Base-by-base conservation (phyloP, 371 early-diverging fungal genomes). In the Rhizomucor pusillus region DNA sequence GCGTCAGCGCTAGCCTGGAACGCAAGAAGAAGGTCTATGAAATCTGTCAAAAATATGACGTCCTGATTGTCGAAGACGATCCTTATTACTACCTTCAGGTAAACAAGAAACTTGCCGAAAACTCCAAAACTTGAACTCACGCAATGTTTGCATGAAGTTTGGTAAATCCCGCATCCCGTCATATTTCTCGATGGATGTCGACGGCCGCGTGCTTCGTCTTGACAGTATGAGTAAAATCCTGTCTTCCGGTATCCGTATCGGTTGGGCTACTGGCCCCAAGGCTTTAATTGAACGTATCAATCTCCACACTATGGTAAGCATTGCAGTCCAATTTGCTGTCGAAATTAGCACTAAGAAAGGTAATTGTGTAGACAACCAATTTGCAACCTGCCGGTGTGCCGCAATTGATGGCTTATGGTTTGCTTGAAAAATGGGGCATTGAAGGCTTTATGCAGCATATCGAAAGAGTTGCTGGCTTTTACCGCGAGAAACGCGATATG, bases 151-250 rank as follows among this genome's bases (percentile, higher is more conserved):
- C 24, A 11, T 41, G 16, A 41, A 67, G 62, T 69, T 69, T 50
- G 52, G 43, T 12, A 39, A 39, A 14, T 41, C 43, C 2, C 73
- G 79, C 10, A 60, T 73, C 0, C 83, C 87, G 0, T 84, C 84
- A 5, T 93, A 90, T 65, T 73, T 90, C 13, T 88, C 90, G 1
- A 65, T 93, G 67, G 92, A 92, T 73, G 67, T 60, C 0, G 90
- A 92, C 56, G 88, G 82, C 7, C 81, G 92, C 25, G 92, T 93
- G 0, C 65, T 93, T n/a, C 77, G 94, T 4, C 87, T 89, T 50
- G 94, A 93, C 56, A 88, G 87, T 39, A 81, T 91, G 69, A 85
- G 87, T 52, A 93, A 93, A 64, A 81, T 91, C 20, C 45, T 92
- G 47, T 85, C 89, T 0, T 80, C 89, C 4, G 94, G 94, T 23